Base-by-base conservation (phyloP, 2,329 filamentous ascomycete species). In the Lizonia empirigonia region DNA sequence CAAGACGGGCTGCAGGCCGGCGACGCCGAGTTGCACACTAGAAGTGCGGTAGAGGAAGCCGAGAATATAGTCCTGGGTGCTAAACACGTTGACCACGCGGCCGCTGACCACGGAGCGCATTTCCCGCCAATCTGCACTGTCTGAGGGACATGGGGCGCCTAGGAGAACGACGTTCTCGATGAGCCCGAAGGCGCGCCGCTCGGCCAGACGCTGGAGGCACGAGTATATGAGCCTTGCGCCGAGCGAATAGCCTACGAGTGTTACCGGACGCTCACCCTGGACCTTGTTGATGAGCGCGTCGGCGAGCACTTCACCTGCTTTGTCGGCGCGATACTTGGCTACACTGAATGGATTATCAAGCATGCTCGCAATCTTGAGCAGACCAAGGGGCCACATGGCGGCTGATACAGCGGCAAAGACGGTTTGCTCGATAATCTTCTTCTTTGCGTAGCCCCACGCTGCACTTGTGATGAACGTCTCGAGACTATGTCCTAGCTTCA, bases 31-130 rank as follows among this genome's bases (percentile, higher is more conserved):
- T 58, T 94, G 88, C 22, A 96, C 82, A 51, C 87, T 91, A 32
- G 89, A 91, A 2, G 90, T 87, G 35, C 92, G 85, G 71, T 97
- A 96, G 15, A 96, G 78, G 68, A 96, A 93, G 1, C 85, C 91
- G 1, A 97, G 84, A 24, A 97, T 85, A 65, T 90, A 89, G 72
- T 97, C 92, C 53, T 94, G 92, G 44, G 87, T 85, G 1, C 90
- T 93, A 74, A 88, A 96, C 7, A 93, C 90, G 62, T 97, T 97
- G 62, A 96, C 88, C 7, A 96, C 80, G 50, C 88, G 83, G 2
- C 92, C 91, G 1, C 87, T 84, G 0, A 96, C 91, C 0, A 93
- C 90, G 35, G 83, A 85, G 23, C 90, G 84, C 59, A 96, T 84
- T 29, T 84, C 79, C 35, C 86, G 82, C 92, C 92, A 97, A 60